Evolutionary conservation across 2,329 filamentous ascomycete genomes (phyloP), one percentile per base, ranked within the genome.

Genomic region (Aspergillus jensenii): DNA sequence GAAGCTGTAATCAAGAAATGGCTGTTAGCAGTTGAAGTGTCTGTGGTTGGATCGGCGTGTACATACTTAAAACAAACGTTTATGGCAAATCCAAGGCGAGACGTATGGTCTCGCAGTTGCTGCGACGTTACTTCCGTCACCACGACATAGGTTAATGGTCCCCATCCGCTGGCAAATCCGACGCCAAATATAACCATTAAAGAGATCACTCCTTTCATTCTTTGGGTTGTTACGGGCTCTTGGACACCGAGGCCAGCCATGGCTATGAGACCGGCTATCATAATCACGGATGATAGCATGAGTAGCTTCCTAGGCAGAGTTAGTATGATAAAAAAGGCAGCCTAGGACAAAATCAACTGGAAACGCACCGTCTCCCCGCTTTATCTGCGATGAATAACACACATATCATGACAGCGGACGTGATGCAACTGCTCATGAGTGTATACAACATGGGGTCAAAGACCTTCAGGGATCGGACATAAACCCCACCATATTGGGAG

Each of bases 401-500:
- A 19, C 39, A 52, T 14, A 52, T 27, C 49, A 52, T 52, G n/a
- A 52, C 39, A 33, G 23, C 15, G 11, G 39, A 52, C 17, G 7
- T 31, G 23, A 44, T 52, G 25, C 49, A 52, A 40, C 49, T 52
- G 23, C 15, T 33, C 49, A 52, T 52, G 23, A 52, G 25, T 9
- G 49, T 52, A 17, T 33, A 43, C 8, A 52, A 14, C 25, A 43
- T 44, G 3, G 53, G 37, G 14, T 71, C 66, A 43, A 71, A 51
- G 6, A 61, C 60, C 2, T 55, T 52, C 11, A 69, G 52, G 2
- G 62, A 61, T 37, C 64, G 59, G 43, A 71, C 56, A 40, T 60
- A 70, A 2, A 70, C 35, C 2, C 66, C 57, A 4, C 66, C 64
- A 48, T 69, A 68, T 35, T 55, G 54, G 1, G 58, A 56, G 3